Evolutionary conservation across 306 rosid genomes (phyloP), one percentile per base, ranked within the genome.

Genomic region (Citrullus colocynthis): DNA sequence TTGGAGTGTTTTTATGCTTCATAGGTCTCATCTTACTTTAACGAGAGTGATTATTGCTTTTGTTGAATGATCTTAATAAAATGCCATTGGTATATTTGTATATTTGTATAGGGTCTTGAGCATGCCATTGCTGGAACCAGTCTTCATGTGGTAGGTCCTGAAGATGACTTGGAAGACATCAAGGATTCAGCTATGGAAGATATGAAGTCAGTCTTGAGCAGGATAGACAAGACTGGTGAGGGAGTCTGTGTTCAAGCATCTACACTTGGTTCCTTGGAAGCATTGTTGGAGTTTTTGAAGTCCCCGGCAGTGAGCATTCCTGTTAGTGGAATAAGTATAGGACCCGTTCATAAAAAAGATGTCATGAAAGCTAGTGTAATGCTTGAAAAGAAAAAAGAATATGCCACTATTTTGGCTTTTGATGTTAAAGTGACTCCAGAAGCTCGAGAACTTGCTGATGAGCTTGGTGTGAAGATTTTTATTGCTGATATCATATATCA

Each of bases 161-260:
- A 80, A 3, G 97, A 95, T 84, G 93, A 92, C 87, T 77, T 95
- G 85, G 99, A 92, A 39, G 88, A 88, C 71, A 45, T 92, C 71
- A 95, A 84, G 87, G 90, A 87, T 64, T 10, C 84, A n/a, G 89
- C 97, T 21, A 85, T 90, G 97, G 96, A 92, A 76, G 98, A 95
- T 78, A 85, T 95, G 96, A 58, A 80, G 74, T 89, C 96, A 3
- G 98, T 95, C 72, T 76, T 89, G 92, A 89, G 84, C 85, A 88
- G 97, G 90, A 95, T 91, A 81, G 97, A 95, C 84, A 92, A 77
- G 90, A 89, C 85, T 49, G 98, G 97, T 9, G 97, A 92, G 81
- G 98, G 99, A 74, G 99, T 95, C 82, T 95, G 97, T 65, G 99
- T 95, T n/a, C 97, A 92, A 78, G 97, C 99, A 81, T 95, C 98